These are phyloP conservation scores for Fusarium sp. DNA, from an alignment of 2,329 filamentous ascomycete genomes.

Conservation along the genomic window DNA sequence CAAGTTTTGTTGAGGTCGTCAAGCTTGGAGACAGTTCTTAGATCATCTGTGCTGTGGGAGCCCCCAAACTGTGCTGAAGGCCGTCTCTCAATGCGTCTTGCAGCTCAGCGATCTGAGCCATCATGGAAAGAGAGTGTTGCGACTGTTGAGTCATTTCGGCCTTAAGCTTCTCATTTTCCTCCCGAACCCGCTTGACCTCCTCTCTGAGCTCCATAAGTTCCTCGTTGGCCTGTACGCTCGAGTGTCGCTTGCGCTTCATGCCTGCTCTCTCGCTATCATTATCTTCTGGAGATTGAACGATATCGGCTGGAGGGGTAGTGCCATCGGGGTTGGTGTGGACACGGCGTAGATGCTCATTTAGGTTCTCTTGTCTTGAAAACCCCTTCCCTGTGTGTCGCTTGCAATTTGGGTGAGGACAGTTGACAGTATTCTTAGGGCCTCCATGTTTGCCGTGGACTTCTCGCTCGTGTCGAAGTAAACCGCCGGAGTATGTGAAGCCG, in stretches of 20 bases:
- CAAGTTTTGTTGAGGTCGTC: constrained; percentile 8
- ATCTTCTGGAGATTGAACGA: constrained; percentile 59
- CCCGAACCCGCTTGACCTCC: constrained; percentile 75
- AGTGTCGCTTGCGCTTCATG: constrained; percentile 63
- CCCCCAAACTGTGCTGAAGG: constrained; percentile 52
- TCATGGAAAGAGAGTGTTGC: constrained; percentile 61
- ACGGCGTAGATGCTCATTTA: constrained; percentile 91
- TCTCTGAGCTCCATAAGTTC: constrained; percentile 70
- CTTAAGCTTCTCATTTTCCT: constrained; percentile 72
- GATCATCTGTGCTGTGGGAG: constrained; percentile 59
- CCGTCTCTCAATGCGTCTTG: constrained; percentile 58
- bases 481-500: constrained; percentile 95
- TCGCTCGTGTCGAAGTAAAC: constrained; percentile 88
- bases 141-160: constrained; percentile 64
- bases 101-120: constrained; percentile 63
- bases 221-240: constrained; percentile 52
- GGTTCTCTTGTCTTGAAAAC: constrained; percentile 93
- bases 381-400: constrained; percentile 90
- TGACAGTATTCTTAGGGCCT: constrained; percentile 86
- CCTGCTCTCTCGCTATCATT: constrained; percentile 62
- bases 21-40: constrained; percentile 40
- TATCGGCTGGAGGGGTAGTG: constrained; percentile 52
- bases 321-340: constrained; percentile 75
- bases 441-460: constrained; percentile 94
- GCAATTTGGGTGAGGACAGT: constrained; percentile 88